Evolutionary conservation across 257 asterid species (phyloP).

Genomic region (Solanum okadae): DNA sequence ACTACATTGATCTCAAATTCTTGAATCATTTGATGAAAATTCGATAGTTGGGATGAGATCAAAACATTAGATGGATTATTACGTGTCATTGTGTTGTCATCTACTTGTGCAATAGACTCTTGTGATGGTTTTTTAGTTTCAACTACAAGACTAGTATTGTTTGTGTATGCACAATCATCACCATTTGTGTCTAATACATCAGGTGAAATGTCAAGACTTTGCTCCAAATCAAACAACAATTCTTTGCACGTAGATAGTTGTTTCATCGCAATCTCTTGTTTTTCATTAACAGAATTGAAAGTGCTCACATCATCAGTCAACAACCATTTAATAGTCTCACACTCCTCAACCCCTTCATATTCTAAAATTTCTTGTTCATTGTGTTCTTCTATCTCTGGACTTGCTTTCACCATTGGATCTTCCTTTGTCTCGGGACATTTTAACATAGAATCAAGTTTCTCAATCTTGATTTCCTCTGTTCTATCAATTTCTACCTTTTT

Average conservation of each 20-base stretch:
- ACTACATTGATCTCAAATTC: slow-evolving; percentile 31
- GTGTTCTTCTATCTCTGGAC: slow-evolving; percentile 30
- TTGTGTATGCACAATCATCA: background rate
- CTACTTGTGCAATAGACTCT: background rate
- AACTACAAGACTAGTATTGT: background rate
- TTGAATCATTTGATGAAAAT: slow-evolving; percentile 19
- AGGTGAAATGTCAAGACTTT: background rate
- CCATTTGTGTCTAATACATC: background rate
- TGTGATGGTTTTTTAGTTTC: slow-evolving; percentile 1
- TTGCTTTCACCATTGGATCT: slow-evolving; percentile 28
- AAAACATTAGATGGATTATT: slow-evolving; percentile 1
- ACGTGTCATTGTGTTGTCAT: background rate
- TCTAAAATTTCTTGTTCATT: slow-evolving; percentile 27
- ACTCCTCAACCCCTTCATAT: slow-evolving; percentile 43
- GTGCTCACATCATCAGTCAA: slow-evolving; percentile 37
- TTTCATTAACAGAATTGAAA: slow-evolving; percentile 1
- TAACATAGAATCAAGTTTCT: slow-evolving; percentile 21
- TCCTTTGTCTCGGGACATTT: slow-evolving; percentile 29
- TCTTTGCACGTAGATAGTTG: background rate
- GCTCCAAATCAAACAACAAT: background rate
- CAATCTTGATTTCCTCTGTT: slow-evolving; percentile 19
- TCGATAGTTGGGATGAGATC: slow-evolving; percentile 4
- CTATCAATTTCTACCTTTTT: slow-evolving; percentile 19
- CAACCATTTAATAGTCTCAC: slow-evolving; percentile 38
- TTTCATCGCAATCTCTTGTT: background rate